phyloP scores from a whole-genome alignment of 345 rosid species.

The Eucalyptus viminalis region DNA sequence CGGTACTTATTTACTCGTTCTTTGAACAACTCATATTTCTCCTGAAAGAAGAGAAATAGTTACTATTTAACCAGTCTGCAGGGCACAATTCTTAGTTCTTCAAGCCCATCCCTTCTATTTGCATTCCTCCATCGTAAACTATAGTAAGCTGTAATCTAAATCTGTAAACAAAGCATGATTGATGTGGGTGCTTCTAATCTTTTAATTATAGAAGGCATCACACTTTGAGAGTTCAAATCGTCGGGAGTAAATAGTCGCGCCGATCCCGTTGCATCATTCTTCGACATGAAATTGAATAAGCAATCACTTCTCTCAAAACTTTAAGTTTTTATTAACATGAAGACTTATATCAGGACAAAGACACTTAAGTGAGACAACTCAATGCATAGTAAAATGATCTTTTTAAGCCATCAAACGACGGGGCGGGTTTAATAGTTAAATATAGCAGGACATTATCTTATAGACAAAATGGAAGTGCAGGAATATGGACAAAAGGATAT shows the following conservation, averaged over 20 bases:
- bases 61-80: background rate
- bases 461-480: background rate
- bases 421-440: background rate
- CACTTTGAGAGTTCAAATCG: background rate
- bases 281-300: background rate
- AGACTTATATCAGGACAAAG: background rate
- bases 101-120: background rate
- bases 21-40: slow-evolving; percentile 8
- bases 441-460: background rate
- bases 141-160: background rate
- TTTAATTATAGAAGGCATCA: background rate
- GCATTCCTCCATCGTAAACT: background rate
- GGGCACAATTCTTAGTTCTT: background rate
- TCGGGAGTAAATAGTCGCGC: background rate
- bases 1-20: background rate
- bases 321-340: background rate
- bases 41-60: background rate
- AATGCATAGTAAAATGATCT: too few species aligned
- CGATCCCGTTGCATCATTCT: background rate
- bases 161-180: background rate
- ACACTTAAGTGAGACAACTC: background rate
- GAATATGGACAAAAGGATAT: background rate
- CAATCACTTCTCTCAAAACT: background rate
- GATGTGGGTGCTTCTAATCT: too few species aligned
- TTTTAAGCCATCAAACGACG: background rate